These are phyloP conservation scores for Tephrocybe sp. DNA, from an alignment of 768 basidiomycete species.

Conservation along the genomic window DNA sequence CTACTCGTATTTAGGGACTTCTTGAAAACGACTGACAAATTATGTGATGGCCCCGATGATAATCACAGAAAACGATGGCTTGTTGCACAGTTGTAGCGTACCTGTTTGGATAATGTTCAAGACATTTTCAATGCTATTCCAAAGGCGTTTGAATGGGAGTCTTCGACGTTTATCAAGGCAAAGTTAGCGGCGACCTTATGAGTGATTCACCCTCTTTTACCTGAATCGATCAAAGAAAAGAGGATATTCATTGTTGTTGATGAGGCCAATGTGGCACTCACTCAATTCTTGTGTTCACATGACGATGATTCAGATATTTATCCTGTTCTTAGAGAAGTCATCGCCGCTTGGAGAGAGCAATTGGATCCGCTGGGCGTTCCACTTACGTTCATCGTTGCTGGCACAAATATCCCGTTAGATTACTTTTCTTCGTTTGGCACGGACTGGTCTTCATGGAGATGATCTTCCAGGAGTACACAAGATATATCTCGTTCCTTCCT, in stretches of 20 bases:
- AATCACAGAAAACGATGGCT: neutral
- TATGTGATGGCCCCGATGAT: neutral
- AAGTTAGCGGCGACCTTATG: neutral
- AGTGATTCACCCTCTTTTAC: neutral
- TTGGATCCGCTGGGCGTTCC: neutral
- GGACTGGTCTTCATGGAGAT: neutral
- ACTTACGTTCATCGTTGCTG: conserved; percentile 1
- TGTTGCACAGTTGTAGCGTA: neutral
- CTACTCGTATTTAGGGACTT: neutral
- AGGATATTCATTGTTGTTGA: neutral
- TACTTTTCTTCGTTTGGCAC: neutral
- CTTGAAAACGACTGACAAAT: neutral
- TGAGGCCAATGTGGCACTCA: neutral
- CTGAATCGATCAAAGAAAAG: neutral
- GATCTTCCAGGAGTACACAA: neutral
- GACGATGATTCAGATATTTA: neutral
- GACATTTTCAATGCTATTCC: neutral
- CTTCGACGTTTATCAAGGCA: neutral
- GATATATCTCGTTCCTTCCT: neutral
- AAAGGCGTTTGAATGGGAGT: neutral
- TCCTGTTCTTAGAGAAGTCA: neutral
- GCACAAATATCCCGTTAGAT: neutral
- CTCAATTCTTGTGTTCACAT: neutral
- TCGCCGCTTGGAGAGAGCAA: neutral
- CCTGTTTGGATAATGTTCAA: neutral